These are phyloP conservation scores for Cymodocea nodosa DNA, from an alignment of 116 monocot genomes.

Conservation along the genomic window DNA sequence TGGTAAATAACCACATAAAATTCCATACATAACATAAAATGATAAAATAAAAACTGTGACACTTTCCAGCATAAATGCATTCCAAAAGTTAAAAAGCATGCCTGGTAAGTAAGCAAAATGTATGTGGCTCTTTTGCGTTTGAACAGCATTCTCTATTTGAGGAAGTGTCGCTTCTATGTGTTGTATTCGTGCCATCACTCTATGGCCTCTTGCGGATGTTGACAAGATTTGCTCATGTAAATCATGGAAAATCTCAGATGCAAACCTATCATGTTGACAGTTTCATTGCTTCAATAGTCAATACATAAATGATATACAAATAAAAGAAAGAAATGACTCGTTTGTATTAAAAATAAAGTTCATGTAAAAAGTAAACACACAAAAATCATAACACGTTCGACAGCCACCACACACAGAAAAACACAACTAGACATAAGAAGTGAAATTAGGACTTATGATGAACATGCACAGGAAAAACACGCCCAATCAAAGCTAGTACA, in stretches of 20 bases:
- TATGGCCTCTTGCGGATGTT: slow-evolving; percentile 65
- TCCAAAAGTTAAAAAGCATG: slow-evolving; percentile 10
- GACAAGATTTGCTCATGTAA: slow-evolving; percentile 71
- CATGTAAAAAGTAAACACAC: too few relatives aligned
- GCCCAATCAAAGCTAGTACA: too few relatives aligned
- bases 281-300: neutral
- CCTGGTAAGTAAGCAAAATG: slow-evolving; percentile 86
- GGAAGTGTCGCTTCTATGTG: slow-evolving; percentile 71
- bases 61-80: neutral
- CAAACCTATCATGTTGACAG: slow-evolving; percentile 45
- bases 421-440: too few relatives aligned
- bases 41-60: neutral
- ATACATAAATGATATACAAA: neutral
- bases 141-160: slow-evolving; percentile 62
- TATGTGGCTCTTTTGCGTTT: slow-evolving; percentile 50
- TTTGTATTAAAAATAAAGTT: too few relatives aligned
- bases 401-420: too few relatives aligned
- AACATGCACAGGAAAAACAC: too few relatives aligned
- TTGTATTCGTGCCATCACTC: slow-evolving; percentile 52
- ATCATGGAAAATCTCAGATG: slow-evolving; percentile 91
- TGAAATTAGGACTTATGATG: too few relatives aligned
- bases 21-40: too few relatives aligned
- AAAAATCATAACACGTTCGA: too few relatives aligned
- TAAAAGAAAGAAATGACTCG: neutral
- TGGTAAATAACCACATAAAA: too few relatives aligned